Evolutionary conservation across 106 monocot species (phyloP).

Genomic region (Triglochin maritima): DNA sequence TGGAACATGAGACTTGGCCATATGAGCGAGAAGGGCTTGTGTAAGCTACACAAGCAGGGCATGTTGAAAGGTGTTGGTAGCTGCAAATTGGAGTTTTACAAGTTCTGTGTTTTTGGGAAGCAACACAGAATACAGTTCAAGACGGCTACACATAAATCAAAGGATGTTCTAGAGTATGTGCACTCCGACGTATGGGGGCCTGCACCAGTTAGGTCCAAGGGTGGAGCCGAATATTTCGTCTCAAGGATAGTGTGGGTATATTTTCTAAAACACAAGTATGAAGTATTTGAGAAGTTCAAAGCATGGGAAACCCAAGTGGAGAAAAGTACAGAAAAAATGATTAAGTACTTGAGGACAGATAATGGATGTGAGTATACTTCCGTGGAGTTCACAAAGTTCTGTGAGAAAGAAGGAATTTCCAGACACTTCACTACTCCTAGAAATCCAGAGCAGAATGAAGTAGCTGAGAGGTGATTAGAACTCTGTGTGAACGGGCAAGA

Average conservation of each 20-base stretch:
- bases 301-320: background rate
- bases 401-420: too few relatives aligned
- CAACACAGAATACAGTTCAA: background rate
- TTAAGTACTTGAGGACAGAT: background rate
- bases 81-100: too few relatives aligned
- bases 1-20: conserved; percentile 4
- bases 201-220: conserved; percentile 4
- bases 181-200: conserved; percentile 11
- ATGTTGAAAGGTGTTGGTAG: background rate
- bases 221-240: conserved; percentile 9
- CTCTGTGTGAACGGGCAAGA: too few relatives aligned
- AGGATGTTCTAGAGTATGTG: conserved; percentile 8
- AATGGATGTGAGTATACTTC: background rate
- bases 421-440: too few relatives aligned
- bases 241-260: too few relatives aligned
- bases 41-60: background rate
- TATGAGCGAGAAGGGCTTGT: conserved; percentile 5
- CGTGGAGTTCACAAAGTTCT: too few relatives aligned
- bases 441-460: too few relatives aligned
- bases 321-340: background rate
- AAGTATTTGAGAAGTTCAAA: background rate
- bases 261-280: too few relatives aligned
- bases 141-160: background rate
- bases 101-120: background rate
- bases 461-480: too few relatives aligned